A percentile compares a stretch with the other conserved stretches of the same genome.
phyloP scores from a whole-genome alignment of 441 rosid genomes.

The Viola pubescens region DNA sequence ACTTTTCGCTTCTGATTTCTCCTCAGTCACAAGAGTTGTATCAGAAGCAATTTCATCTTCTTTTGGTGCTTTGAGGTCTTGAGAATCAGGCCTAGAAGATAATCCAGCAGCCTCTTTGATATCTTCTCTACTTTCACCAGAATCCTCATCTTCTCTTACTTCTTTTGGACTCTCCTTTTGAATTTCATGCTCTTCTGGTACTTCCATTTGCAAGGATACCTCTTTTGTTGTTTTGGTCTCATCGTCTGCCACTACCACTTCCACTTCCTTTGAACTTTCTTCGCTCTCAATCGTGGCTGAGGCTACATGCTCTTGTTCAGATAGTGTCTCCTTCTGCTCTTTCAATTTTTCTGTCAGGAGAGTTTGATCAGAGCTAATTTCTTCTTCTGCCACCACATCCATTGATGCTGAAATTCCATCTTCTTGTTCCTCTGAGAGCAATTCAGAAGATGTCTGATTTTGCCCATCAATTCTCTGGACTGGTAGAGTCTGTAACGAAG shows the following conservation, averaged over 20 bases:
- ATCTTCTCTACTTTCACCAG: slow-evolving; percentile 6
- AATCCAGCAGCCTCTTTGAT: slow-evolving; percentile 13
- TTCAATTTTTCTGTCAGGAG: slow-evolving; percentile 16
- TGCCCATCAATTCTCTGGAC: slow-evolving; percentile 20
- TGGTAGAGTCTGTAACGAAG: not conserved
- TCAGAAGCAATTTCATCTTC: slow-evolving; percentile 4
- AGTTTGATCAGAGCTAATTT: not conserved
- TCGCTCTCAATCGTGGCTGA: slow-evolving; percentile 14
- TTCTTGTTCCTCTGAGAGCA: slow-evolving; percentile 10
- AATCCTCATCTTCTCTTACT: slow-evolving; percentile 9
- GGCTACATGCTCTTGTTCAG: slow-evolving; percentile 18
- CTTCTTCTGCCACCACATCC: slow-evolving; percentile 15
- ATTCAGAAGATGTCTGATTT: slow-evolving; percentile 6
- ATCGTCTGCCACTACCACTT: slow-evolving; percentile 14
- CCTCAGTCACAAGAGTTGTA: slow-evolving; percentile 1
- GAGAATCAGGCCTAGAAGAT: slow-evolving; percentile 7
- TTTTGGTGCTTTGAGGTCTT: not conserved
- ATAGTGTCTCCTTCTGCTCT: slow-evolving; percentile 12
- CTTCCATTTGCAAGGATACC: slow-evolving; percentile 10
- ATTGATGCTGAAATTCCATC: not conserved
- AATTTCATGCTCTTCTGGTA: slow-evolving; percentile 13
- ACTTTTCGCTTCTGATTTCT: slow-evolving; percentile 11
- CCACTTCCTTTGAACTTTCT: slow-evolving; percentile 18
- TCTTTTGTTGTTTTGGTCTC: slow-evolving; percentile 17
- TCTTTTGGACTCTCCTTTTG: slow-evolving; percentile 16